A percentile compares a stretch with the other conserved stretches of the same genome.
These are phyloP conservation scores for Mycena metata DNA, from an alignment of 768 basidiomycete species.

Conservation along the genomic window DNA sequence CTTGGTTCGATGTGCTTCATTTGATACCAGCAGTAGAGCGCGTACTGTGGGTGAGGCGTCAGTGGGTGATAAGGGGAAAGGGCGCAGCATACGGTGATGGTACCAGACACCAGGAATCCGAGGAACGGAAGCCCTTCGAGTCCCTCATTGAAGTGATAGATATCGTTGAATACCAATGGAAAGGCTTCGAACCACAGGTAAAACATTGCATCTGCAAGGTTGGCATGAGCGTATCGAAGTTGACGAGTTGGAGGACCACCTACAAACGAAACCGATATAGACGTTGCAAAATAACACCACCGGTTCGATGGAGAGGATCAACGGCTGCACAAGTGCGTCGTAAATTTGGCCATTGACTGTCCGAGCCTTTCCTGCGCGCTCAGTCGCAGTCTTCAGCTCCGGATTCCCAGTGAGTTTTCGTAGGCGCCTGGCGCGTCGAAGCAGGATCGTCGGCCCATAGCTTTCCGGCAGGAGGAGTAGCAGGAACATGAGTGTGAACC, in stretches of 20 bases:
- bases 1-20: slow-evolving; percentile 30
- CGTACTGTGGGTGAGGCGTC: slow-evolving; percentile 27
- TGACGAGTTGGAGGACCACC: neutral
- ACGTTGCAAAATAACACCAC: slow-evolving; percentile 46
- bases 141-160: slow-evolving; percentile 50
- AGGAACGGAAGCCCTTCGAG: slow-evolving; percentile 49
- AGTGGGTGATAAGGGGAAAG: neutral
- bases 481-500: slow-evolving; percentile 44
- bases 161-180: slow-evolving; percentile 48
- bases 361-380: slow-evolving; percentile 40
- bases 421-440: slow-evolving; percentile 47
- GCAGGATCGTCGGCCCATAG: slow-evolving; percentile 43
- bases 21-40: slow-evolving; percentile 37
- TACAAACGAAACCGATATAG: slow-evolving; percentile 47
- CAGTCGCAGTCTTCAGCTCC: slow-evolving; percentile 42
- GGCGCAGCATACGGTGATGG: slow-evolving; percentile 13
- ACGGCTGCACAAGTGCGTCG: slow-evolving; percentile 46
- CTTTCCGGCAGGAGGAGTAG: slow-evolving; percentile 50
- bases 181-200: slow-evolving; percentile 53
- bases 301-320: slow-evolving; percentile 48
- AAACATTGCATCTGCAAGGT: slow-evolving; percentile 41
- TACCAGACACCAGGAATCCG: slow-evolving; percentile 41
- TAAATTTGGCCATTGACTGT: slow-evolving; percentile 31
- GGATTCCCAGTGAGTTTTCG: slow-evolving; percentile 47
- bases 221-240: neutral